Evolutionary conservation across 176 grass and related monocot genomes (phyloP).

Genomic region (Rhynchospora breviuscula): DNA sequence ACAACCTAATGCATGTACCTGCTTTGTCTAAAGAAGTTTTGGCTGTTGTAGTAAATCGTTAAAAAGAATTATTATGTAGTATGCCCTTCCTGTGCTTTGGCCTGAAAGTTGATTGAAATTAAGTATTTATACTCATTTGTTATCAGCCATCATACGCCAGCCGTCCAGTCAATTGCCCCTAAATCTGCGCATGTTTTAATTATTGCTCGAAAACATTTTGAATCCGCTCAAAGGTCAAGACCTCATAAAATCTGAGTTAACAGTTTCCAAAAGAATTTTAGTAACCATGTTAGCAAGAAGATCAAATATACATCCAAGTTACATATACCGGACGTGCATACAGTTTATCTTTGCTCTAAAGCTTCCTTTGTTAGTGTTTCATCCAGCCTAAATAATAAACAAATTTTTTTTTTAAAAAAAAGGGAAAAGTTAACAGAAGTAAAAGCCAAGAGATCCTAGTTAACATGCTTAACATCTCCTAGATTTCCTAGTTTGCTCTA

Average conservation of each 20-base stretch:
- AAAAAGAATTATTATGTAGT: neutral
- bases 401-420: too few relatives aligned
- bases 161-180: neutral
- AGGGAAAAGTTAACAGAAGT: neutral
- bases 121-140: neutral
- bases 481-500: neutral
- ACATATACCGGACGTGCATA: neutral
- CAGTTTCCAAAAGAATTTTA: neutral
- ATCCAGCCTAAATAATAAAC: neutral
- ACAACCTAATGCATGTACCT: slow-evolving; percentile 5
- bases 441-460: neutral
- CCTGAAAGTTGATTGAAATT: neutral
- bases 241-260: neutral
- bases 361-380: neutral
- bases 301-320: neutral
- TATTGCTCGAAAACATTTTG: neutral
- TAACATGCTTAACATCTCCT: neutral
- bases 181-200: neutral
- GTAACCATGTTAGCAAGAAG: neutral
- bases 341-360: neutral
- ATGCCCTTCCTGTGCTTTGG: neutral
- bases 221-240: neutral
- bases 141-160: neutral
- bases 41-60: neutral
- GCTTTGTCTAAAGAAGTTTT: slow-evolving; percentile 13